Evolutionary conservation across 2,329 filamentous ascomycete genomes (phyloP).

Genomic region (Pleomassaria siparia): DNA sequence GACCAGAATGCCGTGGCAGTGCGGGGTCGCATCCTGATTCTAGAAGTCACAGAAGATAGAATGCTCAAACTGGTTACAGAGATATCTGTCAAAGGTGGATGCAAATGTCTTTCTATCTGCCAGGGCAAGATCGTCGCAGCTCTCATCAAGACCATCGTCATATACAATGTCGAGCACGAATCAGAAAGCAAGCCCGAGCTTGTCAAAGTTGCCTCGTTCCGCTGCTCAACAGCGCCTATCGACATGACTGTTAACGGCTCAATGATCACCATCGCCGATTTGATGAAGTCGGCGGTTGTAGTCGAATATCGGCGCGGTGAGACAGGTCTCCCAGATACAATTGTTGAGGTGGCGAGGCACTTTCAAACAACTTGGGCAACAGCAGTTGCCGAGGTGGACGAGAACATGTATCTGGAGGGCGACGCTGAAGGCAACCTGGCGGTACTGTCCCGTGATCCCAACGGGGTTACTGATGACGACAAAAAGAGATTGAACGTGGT

Average conservation of each 20-base stretch:
- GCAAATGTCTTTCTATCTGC: conserved; percentile 74
- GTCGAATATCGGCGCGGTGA: conserved; percentile 67
- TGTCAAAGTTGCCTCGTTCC: conserved; percentile 72
- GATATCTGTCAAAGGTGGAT: conserved; percentile 73
- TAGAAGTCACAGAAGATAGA: conserved; percentile 77
- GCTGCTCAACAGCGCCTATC: conserved; percentile 80
- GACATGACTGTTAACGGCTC: conserved; percentile 74
- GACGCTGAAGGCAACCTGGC: conserved; percentile 88
- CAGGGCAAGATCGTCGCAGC: conserved; percentile 77
- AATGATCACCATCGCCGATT: conserved; percentile 79
- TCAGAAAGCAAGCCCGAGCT: conserved; percentile 58
- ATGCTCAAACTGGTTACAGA: conserved; percentile 72
- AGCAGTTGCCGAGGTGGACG: conserved; percentile 70
- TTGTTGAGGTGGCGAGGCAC: conserved; percentile 77
- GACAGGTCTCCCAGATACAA: conserved; percentile 59
- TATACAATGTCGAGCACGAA: conserved; percentile 60
- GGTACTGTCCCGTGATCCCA: conserved; percentile 71
- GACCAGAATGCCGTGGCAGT: conserved; percentile 54
- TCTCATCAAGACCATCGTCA: conserved; percentile 79
- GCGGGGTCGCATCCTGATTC: conserved; percentile 77
- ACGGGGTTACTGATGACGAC: conserved; percentile 75
- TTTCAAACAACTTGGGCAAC: conserved; percentile 82
- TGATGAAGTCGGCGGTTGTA: conserved; percentile 90
- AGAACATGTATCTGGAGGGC: conserved; percentile 75
- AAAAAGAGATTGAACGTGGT: conserved; percentile 69